Conservation (phyloP, 495 filamentous ascomycete genomes). For the Penicillium canescens region DNA sequence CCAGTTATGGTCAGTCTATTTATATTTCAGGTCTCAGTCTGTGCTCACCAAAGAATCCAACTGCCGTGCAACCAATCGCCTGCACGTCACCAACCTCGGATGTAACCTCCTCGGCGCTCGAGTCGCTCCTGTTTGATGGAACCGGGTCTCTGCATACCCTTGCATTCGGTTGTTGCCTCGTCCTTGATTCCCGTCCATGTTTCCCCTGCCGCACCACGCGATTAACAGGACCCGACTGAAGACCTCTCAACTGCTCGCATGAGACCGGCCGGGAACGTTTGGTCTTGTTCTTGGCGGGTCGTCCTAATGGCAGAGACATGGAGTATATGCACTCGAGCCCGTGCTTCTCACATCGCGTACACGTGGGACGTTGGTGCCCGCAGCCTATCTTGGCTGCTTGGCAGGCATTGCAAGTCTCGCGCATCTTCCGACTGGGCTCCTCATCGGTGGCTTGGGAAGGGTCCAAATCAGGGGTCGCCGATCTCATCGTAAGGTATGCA, state of each 20-base stretch:
- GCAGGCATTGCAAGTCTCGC: slow-evolving; percentile 50
- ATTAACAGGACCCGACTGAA: slow-evolving; percentile 14
- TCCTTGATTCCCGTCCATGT: neutral
- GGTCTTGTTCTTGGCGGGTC: slow-evolving; percentile 42
- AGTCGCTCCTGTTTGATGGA: neutral
- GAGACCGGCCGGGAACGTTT: neutral
- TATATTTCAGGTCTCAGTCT: neutral
- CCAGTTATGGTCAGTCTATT: neutral
- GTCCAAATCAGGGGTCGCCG: neutral
- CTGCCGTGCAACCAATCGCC: neutral
- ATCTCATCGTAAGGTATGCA: neutral
- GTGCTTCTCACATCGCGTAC: slow-evolving; percentile 44
- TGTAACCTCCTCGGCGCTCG: neutral
- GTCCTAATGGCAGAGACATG: slow-evolving; percentile 42
- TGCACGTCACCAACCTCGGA: neutral
- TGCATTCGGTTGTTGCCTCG: neutral
- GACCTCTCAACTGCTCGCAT: neutral
- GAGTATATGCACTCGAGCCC: slow-evolving; percentile 47
- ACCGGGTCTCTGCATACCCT: neutral
- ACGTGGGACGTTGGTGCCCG: slow-evolving; percentile 47
- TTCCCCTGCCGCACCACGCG: neutral
- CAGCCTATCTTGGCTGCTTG: slow-evolving; percentile 52
- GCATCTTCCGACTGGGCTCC: slow-evolving; percentile 32
- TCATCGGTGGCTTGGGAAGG: neutral
- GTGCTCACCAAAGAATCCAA: neutral